A percentile compares a stretch with the other conserved stretches of the same genome.
Evolutionary conservation across 768 basidiomycete genomes (phyloP).

Genomic region (Lactarius hatsudake): DNA sequence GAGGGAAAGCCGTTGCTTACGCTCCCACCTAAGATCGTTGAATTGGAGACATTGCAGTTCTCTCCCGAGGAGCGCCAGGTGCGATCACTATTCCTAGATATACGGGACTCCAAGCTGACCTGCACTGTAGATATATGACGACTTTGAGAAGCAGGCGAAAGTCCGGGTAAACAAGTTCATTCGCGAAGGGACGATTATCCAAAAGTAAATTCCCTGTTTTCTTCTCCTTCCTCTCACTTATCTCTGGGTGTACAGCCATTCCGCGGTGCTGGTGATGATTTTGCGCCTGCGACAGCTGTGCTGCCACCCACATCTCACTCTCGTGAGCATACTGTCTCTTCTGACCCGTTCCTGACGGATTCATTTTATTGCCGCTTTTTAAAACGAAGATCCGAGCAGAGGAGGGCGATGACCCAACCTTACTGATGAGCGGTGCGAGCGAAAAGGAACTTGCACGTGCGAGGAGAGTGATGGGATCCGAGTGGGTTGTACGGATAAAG

Average conservation of each 20-base stretch:
- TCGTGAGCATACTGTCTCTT: conserved; percentile 41
- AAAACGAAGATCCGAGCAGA: conserved; percentile 40
- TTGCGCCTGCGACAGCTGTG: conserved; percentile 73
- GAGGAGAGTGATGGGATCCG: conserved; percentile 42
- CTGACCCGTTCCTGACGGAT: neutral
- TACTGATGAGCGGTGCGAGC: conserved; percentile 44
- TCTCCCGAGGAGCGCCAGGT: conserved; percentile 64
- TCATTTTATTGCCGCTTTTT: neutral
- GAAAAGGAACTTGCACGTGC: conserved; percentile 62
- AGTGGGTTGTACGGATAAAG: conserved; percentile 36
- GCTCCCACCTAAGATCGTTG: conserved; percentile 58
- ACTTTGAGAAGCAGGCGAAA: conserved; percentile 53
- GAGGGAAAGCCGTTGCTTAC: conserved; percentile 70
- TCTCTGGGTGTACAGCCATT: conserved; percentile 39
- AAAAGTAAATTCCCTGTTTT: conserved; percentile 45
- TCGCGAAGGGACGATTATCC: conserved; percentile 59
- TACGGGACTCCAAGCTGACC: neutral
- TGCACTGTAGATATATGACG: conserved; percentile 50
- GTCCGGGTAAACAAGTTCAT: conserved; percentile 60
- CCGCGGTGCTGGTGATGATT: conserved; percentile 58
- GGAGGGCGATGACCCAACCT: conserved; percentile 49
- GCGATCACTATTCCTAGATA: conserved; percentile 22
- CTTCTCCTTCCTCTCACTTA: neutral
- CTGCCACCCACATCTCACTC: conserved; percentile 67
- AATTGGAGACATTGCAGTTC: conserved; percentile 60